A percentile compares a stretch with the other conserved stretches of the same genome.
Evolutionary conservation across 1,284 basidiomycete genomes (phyloP).

Genomic region (Marasmius oreades): DNA sequence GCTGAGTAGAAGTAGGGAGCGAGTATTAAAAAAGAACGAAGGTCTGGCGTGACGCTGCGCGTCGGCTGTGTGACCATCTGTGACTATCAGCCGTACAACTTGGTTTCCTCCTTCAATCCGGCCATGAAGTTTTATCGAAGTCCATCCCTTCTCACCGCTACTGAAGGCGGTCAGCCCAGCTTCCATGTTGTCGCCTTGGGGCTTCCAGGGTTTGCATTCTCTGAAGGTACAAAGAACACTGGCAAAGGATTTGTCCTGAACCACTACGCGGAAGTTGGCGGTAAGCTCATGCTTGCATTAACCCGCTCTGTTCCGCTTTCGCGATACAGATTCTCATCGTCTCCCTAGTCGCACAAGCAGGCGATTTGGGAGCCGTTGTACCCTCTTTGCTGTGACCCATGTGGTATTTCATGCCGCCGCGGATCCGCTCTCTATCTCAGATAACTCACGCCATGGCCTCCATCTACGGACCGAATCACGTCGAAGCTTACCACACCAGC

Average conservation of each 20-base stretch:
- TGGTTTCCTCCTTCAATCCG: conserved; percentile 30
- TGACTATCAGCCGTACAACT: too few species aligned
- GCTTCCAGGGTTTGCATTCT: conserved; percentile 51
- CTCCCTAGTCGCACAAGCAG: conserved; percentile 45
- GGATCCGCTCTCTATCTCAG: conserved; percentile 10
- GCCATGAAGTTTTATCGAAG: conserved; percentile 58
- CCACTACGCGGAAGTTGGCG: conserved; percentile 36
- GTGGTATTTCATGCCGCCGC: not conserved
- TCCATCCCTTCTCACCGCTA: conserved; percentile 39
- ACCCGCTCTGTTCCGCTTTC: too few species aligned
- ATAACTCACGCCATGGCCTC: conserved; percentile 28
- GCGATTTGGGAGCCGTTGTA: conserved; percentile 48
- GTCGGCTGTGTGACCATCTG: too few species aligned
- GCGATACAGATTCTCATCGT: too few species aligned
- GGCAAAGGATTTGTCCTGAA: conserved; percentile 25
- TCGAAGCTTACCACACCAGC: conserved; percentile 39
- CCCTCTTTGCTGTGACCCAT: too few species aligned
- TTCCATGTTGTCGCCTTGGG: conserved; percentile 49
- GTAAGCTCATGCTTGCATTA: conserved; percentile 44
- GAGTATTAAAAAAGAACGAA: too few species aligned
- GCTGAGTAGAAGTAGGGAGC: too few species aligned
- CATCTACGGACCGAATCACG: conserved; percentile 31
- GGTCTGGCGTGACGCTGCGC: too few species aligned
- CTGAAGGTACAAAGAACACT: conserved; percentile 35
- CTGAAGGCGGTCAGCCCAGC: conserved; percentile 28